Evolutionary conservation across 129 eudicot genomes (phyloP), one percentile per base, ranked within the genome.

Genomic region (Oenanthe sinensis): DNA sequence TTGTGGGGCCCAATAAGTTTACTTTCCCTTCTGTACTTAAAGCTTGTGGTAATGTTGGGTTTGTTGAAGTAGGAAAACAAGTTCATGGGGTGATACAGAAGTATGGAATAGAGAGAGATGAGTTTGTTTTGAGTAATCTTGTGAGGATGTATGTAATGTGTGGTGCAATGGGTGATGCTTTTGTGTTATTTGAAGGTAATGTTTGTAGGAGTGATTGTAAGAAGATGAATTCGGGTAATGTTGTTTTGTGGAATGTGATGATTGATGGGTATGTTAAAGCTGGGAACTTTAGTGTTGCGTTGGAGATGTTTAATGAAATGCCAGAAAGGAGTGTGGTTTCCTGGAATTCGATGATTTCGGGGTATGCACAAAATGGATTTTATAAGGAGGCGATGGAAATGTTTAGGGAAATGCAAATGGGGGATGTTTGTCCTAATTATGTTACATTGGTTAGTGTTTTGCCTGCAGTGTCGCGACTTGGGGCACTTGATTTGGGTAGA

Each of bases 11-110:
- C 74, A 88, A 88, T 85, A 78, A 79, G 37, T 88, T 71, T 68
- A 88, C 91, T 45, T 85, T 88, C 28, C 91, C 87, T 6, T 88
- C 89, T 33, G 87, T 85, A 43, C 91, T 88, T 46, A 88, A 88
- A 60, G 89, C 89, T 73, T 85, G 87, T 77, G 87, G 84, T 2
- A 75, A 78, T 79, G 16, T 46, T 55, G 85, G 76, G 12, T 19
- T 82, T 48, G 15, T 79, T 14, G 75, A 81, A 24, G 84, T 80
- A 81, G 89, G 91, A 16, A 88, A 77, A 84, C 87, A 85, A 46
- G 40, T 69, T 39, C 91, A 88, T 81, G 82, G 87, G 42, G 28
- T 81, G 74, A 24, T 88, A 8, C 2, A 81, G 20, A 88, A 85
- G 68, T 40, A 12, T 46, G 85, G 91, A 48, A 78, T 88, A 8